Base-by-base conservation (phyloP, 2,329 filamentous ascomycete genomes). In the Pleurostoma richardsiae region DNA sequence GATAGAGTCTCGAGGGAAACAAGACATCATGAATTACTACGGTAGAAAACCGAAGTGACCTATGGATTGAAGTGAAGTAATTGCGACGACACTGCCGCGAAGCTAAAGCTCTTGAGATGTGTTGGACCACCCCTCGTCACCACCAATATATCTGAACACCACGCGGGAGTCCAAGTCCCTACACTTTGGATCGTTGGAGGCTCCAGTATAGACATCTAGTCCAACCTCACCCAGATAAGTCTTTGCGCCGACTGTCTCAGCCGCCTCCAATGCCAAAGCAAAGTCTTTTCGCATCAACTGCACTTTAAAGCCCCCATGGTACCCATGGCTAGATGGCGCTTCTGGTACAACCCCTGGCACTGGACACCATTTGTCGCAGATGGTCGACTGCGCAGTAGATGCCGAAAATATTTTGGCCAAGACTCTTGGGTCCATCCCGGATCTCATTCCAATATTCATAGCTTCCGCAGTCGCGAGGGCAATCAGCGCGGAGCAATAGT, bases 401-500 rank as follows among this genome's bases (percentile, higher is more conserved):
- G 58, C 87, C 88, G 65, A 89, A 83, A 69, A 89, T 79, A 31
- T 80, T 74, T 1, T 19, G 19, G 82, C 80, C 19, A 89, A 67
- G 3, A 76, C 72, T 46, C 56, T 56, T 5, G 61, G 59, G 43
- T 68, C 63, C 30, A 69, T 50, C 8, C 66, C 66, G 30, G 64
- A 60, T 39, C 61, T 66, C 29, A 66, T 57, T 29, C 66, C 66
- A 26, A 69, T 63, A 42, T 65, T 67, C 45, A 69, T 60, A 5
- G 65, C 64, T 53, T 68, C 65, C 3, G 61, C 60, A 0, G 62
- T 63, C 1, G 63, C 66, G 11, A 69, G 82, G 53, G 87, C 88
- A 62, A 82, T 86, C 52, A 88, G 77, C 4, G 83, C 83, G 26
- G 86, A 67, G 26, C 88, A 75, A 56, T 89, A 89, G 61, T 89